Base-by-base conservation (phyloP, 352 stramenopile genomes). In the Aphanomyces euteiches region DNA sequence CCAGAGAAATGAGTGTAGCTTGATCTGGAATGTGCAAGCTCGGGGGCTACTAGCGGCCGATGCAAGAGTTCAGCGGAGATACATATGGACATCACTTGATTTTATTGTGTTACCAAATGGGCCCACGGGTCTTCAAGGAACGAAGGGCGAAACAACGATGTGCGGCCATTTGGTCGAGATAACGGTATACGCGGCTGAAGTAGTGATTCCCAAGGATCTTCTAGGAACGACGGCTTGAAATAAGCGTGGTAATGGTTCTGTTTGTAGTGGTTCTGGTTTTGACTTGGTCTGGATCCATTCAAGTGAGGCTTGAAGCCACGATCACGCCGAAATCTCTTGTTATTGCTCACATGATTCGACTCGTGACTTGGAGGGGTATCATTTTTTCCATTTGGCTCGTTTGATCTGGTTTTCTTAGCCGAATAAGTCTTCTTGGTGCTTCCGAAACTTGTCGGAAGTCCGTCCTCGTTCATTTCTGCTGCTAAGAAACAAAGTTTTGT, bases 181-280 rank as follows among this genome's bases (percentile, higher is more conserved):
- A n/a, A 7, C 8, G 57, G 4, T 66, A n/a, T 13, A 47, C 39
- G 36, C 12, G 37, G n/a, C 37, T 66, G 37, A 3, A 66, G 7
- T 3, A 66, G 38, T 50, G 21, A 6, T 15, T 15, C 7, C 57
- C 57, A 66, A 19, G 57, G 57, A 34, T 66, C 57, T 53, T 66
- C 57, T 3, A 66, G 57, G 38, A 66, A 66, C 3, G 57, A 66
- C 5, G 37, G 37, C 41, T 66, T 66, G 38, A 66, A 66, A 41
- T 53, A 66, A n/a, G 8, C 21, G 15, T 38, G 57, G 13, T 41
- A 38, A 50, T 66, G 13, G n/a, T 12, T 45, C 7, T 5, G 6
- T 1, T 41, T 28, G 15, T 15, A 15, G 57, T 21, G 57, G 57
- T n/a, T 50, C 13, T 15, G 7, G 10, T 5, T 28, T 50, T 13